Base-by-base conservation (phyloP, 148 eudicot genomes). In the Persicaria tinctoria region DNA sequence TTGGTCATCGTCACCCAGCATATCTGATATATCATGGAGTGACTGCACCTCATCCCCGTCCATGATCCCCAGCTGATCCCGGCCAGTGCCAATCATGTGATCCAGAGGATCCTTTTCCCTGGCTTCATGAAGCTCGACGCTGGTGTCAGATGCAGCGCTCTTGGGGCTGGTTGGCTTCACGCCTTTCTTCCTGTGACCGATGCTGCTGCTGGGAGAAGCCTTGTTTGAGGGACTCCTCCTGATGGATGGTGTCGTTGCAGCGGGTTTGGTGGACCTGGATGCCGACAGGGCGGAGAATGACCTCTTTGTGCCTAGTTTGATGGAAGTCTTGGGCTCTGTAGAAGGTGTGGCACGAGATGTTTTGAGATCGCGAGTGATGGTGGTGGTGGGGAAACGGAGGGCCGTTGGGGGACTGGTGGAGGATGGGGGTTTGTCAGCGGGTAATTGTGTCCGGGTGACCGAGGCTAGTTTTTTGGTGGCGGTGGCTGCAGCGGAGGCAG, bases 21-120 rank as follows among this genome's bases (percentile, higher is more conserved):
- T 85, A 72, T 80, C 87, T 13, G 87, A 82, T 16, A 85, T 82
- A 73, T 85, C 87, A 3, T 85, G 85, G 17, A 85, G 80, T 14
- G 85, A 80, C 50, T 80, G 77, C 12, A 74, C 70, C 48, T 79
- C 80, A 10, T 68, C 75, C 74, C 41, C 13, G 50, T 71, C 63
- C 72, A 79, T 23, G 23, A 23, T 82, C 71, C 38, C 38, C 0
- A 2, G 38, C 38, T 32, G 1, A 32, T 78, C 80, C 5, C 75
- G 74, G 59, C 74, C 79, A 32, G 38, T 32, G 3, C 64, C 70
- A 16, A 5, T 69, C 64, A 75, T 69, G 10, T 32, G 79, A 69
- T 79, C 85, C 5, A 66, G 47, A 12, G 60, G 56, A 53, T 69
- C 79, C 45, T 69, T 46, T 8, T 77, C 68, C 11, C 14, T 23